Conservation (phyloP, 2,329 filamentous ascomycete species). For the Phyllosticta ampelicida region DNA sequence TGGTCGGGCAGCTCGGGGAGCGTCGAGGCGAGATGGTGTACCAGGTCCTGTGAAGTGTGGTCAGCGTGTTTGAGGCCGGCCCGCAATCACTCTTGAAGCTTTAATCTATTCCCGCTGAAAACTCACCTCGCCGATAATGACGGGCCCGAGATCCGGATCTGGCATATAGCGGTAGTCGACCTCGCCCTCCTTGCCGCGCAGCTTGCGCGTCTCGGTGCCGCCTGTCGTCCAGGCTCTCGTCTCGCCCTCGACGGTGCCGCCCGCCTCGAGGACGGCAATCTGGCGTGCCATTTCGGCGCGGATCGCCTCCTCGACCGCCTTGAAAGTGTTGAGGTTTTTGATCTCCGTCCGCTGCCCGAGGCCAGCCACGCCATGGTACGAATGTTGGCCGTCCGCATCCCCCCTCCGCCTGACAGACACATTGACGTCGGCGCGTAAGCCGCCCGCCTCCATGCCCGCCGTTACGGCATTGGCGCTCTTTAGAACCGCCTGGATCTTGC, state of each 20-base stretch:
- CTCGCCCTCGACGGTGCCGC: slow-evolving; percentile 68
- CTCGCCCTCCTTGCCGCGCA: slow-evolving; percentile 90
- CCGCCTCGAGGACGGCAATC: slow-evolving; percentile 65
- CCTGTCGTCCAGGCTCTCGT: slow-evolving; percentile 89
- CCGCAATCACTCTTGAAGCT: slow-evolving; percentile 10
- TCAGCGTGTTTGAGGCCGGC: slow-evolving; percentile 1
- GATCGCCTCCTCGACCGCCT: slow-evolving; percentile 89
- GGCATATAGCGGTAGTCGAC: slow-evolving; percentile 99
- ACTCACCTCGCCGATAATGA: slow-evolving; percentile 54
- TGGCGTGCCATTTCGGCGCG: slow-evolving; percentile 84
- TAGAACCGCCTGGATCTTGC: slow-evolving; percentile 76
- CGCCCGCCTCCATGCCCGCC: slow-evolving; percentile 86
- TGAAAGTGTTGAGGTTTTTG: slow-evolving; percentile 92
- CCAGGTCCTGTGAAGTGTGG: slow-evolving; percentile 42
- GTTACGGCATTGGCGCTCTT: slow-evolving; percentile 75
- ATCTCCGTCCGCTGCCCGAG: slow-evolving; percentile 90
- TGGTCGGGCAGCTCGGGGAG: slow-evolving; percentile 65
- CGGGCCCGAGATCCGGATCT: slow-evolving; percentile 76
- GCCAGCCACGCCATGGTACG: slow-evolving; percentile 47
- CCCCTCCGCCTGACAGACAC: slow-evolving; percentile 63
- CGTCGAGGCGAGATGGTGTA: slow-evolving; percentile 50
- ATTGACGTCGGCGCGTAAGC: slow-evolving; percentile 86
- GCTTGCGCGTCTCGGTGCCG: slow-evolving; percentile 64
- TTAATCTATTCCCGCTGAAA: too few species aligned
- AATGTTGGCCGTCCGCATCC: slow-evolving; percentile 11